Percentiles rank a stretch among this genome's conserved stretches.
These are phyloP conservation scores for Obelidium mucronatum DNA, from an alignment of 192 early-diverging fungal genomes.

Conservation along the genomic window DNA sequence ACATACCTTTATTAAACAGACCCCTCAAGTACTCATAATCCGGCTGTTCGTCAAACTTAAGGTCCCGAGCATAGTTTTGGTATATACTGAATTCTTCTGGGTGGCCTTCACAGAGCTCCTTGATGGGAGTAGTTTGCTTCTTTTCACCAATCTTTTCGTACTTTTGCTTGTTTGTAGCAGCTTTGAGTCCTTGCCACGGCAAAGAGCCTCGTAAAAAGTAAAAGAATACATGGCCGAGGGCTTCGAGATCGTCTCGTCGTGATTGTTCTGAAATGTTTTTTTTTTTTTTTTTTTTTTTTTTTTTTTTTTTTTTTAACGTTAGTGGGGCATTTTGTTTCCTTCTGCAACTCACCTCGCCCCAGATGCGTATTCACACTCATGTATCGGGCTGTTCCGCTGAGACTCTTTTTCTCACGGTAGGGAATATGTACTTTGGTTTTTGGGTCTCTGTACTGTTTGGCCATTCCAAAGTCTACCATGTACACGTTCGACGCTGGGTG, in stretches of 20 bases:
- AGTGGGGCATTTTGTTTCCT: background rate
- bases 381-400: slow-evolving; percentile 91
- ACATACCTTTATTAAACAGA: slow-evolving; percentile 78
- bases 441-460: slow-evolving; percentile 87
- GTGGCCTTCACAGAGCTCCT: slow-evolving; percentile 90
- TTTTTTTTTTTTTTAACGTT: background rate
- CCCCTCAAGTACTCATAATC: slow-evolving; percentile 94
- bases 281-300: too few relatives aligned
- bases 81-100: slow-evolving; percentile 94
- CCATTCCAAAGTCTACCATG: slow-evolving; percentile 91
- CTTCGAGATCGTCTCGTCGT: slow-evolving; percentile 94
- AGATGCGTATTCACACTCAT: slow-evolving; percentile 96
- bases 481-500: slow-evolving; percentile 86
- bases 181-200: slow-evolving; percentile 98
- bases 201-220: slow-evolving; percentile 94
- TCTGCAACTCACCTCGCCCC: slow-evolving; percentile 75
- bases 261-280: slow-evolving; percentile 88
- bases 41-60: slow-evolving; percentile 95
- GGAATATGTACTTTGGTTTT: slow-evolving; percentile 88
- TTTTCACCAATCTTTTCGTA: slow-evolving; percentile 99
- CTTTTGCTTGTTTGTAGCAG: slow-evolving; percentile 99
- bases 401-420: slow-evolving; percentile 91
- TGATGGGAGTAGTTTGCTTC: slow-evolving; percentile 91
- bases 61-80: slow-evolving; percentile 86
- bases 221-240: slow-evolving; percentile 98